Evolutionary conservation across 352 stramenopile genomes (phyloP).

Genomic region (Pythium sp.): DNA sequence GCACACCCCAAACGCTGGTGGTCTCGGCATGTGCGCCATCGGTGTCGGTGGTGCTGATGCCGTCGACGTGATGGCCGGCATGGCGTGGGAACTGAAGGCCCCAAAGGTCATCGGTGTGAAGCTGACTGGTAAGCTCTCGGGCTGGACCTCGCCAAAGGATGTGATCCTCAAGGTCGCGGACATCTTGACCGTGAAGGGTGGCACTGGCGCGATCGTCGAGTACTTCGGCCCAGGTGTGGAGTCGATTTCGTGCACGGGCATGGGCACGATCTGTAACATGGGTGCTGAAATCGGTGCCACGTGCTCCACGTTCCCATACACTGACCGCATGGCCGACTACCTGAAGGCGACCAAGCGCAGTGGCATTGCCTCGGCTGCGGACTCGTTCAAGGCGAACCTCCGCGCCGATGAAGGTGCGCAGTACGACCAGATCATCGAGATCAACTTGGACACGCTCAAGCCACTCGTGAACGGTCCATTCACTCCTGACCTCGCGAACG

Average conservation of each 20-base stretch:
- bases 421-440: slow-evolving; percentile 94
- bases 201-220: slow-evolving; percentile 92
- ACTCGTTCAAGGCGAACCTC: slow-evolving; percentile 87
- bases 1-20: slow-evolving; percentile 92
- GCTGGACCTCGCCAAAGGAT: slow-evolving; percentile 93
- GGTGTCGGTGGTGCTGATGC: slow-evolving; percentile 91
- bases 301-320: slow-evolving; percentile 94
- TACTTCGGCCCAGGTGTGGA: slow-evolving; percentile 93
- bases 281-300: slow-evolving; percentile 93
- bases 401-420: slow-evolving; percentile 87
- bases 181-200: slow-evolving; percentile 93
- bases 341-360: slow-evolving; percentile 86
- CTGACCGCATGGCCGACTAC: slow-evolving; percentile 91
- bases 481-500: slow-evolving; percentile 89
- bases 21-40: slow-evolving; percentile 92
- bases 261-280: slow-evolving; percentile 96
- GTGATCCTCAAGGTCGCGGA: slow-evolving; percentile 94
- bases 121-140: slow-evolving; percentile 90
- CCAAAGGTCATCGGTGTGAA: slow-evolving; percentile 94
- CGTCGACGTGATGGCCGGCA: slow-evolving; percentile 93
- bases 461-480: slow-evolving; percentile 92
- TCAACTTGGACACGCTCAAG: slow-evolving; percentile 90
- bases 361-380: slow-evolving; percentile 86
- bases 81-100: slow-evolving; percentile 94
- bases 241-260: slow-evolving; percentile 92